Conservation (phyloP, 345 rosid species). For the Arabidopsis suecica region DNA sequence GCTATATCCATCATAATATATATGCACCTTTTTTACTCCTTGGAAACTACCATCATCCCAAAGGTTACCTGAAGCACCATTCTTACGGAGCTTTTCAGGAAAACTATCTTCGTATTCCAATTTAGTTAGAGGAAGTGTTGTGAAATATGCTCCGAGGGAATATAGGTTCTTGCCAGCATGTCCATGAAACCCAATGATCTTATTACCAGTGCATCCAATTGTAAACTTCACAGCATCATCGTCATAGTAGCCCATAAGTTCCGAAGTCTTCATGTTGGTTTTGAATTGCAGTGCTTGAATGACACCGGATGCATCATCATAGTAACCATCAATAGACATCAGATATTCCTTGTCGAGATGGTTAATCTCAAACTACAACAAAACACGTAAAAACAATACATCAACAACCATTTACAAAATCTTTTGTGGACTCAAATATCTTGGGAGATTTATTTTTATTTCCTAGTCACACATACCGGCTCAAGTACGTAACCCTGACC, state of each 20-base stretch:
- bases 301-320: neutral
- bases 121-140: neutral
- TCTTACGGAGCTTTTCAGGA: neutral
- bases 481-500: neutral
- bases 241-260: neutral
- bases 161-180: neutral
- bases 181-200: neutral
- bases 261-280: conserved; percentile 7
- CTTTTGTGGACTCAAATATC: too few species aligned
- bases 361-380: conserved; percentile 11
- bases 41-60: conserved; percentile 31
- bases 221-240: neutral
- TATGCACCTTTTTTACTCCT: conserved; percentile 8
- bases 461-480: neutral
- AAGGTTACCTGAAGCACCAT: neutral
- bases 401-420: too few species aligned
- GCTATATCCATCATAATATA: neutral
- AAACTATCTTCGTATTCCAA: neutral
- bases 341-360: neutral
- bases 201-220: neutral
- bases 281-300: conserved; percentile 13
- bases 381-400: neutral
- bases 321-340: conserved; percentile 8
- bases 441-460: neutral
- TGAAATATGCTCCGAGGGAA: neutral